Conservation (phyloP, 2,329 filamentous ascomycete genomes). For the Talaromyces sp. region DNA sequence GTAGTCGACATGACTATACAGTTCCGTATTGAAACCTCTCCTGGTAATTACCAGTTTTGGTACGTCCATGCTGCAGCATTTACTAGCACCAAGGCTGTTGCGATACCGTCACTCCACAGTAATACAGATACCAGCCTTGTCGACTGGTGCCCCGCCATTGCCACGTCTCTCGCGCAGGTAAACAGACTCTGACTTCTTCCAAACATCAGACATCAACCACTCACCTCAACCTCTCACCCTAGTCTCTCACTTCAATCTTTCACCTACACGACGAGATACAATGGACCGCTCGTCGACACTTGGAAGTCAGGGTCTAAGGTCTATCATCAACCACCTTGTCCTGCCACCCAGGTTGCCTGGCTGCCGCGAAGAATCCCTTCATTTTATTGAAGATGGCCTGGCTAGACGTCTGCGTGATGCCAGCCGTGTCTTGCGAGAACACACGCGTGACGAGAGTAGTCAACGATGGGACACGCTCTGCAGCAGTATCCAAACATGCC, state of each 20-base stretch:
- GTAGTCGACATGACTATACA: not conserved
- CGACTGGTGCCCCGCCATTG: not conserved
- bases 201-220: not conserved
- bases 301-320: constrained; percentile 9
- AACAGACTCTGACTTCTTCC: not conserved
- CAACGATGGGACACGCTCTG: not conserved
- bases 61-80: not conserved
- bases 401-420: constrained; percentile 23
- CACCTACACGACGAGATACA: too few relatives aligned
- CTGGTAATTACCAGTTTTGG: not conserved
- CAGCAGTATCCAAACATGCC: constrained; percentile 13
- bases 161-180: not conserved
- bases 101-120: not conserved
- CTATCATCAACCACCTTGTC: constrained; percentile 31
- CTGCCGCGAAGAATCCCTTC: constrained; percentile 19
- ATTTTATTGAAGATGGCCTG: constrained; percentile 23
- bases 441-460: constrained; percentile 11
- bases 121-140: not conserved
- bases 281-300: not conserved
- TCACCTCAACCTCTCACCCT: not conserved
- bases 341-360: constrained; percentile 36
- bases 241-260: not conserved
- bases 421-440: constrained; percentile 15
- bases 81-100: not conserved
- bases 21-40: not conserved